phyloP scores from a whole-genome alignment of 2,329 filamentous ascomycete genomes.

The Xylaria sp. region DNA sequence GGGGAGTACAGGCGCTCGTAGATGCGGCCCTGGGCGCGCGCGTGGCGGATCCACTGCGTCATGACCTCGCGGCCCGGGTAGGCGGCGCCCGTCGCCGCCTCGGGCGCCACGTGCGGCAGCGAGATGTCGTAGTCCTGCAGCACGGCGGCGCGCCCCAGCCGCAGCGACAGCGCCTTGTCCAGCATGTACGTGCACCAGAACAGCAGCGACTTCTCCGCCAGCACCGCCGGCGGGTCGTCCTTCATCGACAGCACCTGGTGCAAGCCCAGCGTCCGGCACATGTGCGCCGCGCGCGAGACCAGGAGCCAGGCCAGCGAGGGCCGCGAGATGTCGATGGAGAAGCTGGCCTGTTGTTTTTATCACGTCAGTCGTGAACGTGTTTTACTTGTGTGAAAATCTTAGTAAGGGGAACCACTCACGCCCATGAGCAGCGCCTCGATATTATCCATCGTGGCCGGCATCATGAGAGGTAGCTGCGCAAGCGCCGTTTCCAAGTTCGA shows the following conservation, averaged over 20 bases:
- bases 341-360: slow-evolving; percentile 19
- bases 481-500: slow-evolving; percentile 38
- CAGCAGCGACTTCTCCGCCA: slow-evolving; percentile 42
- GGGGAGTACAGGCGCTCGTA: slow-evolving; percentile 58
- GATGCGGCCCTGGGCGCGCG: slow-evolving; percentile 58
- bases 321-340: slow-evolving; percentile 36
- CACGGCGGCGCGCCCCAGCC: slow-evolving; percentile 55
- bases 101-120: slow-evolving; percentile 36
- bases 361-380: slow-evolving; percentile 7
- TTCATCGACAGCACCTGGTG: slow-evolving; percentile 36
- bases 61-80: slow-evolving; percentile 43
- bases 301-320: slow-evolving; percentile 38
- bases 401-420: slow-evolving; percentile 36
- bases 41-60: slow-evolving; percentile 52
- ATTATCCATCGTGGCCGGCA: slow-evolving; percentile 51
- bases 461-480: slow-evolving; percentile 46
- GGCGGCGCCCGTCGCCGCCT: slow-evolving; percentile 37
- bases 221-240: slow-evolving; percentile 30
- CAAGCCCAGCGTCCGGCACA: slow-evolving; percentile 38
- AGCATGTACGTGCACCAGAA: slow-evolving; percentile 63
- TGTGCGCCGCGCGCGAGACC: slow-evolving; percentile 35
- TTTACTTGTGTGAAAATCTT: background rate
- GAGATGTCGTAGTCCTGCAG: slow-evolving; percentile 62
- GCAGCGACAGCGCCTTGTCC: slow-evolving; percentile 58
- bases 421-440: slow-evolving; percentile 52